Evolutionary conservation across 1,284 basidiomycete species (phyloP).

Genomic region (Pterulicium gracile): DNA sequence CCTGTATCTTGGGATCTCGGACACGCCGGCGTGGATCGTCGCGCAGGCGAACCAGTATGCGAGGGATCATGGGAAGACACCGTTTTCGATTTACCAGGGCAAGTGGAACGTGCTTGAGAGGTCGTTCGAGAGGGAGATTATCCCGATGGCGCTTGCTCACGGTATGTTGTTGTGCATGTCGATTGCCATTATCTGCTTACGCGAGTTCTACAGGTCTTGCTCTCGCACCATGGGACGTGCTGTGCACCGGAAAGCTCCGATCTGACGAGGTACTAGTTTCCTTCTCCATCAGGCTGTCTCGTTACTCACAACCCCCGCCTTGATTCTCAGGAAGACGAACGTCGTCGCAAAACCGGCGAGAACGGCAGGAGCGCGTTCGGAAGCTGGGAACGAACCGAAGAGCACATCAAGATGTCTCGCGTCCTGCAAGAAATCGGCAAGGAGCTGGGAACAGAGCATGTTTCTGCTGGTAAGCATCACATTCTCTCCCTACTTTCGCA

Average conservation of each 20-base stretch:
- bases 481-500: background rate
- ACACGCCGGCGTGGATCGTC: slow-evolving; percentile 20
- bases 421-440: slow-evolving; percentile 23
- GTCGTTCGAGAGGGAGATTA: slow-evolving; percentile 16
- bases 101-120: slow-evolving; percentile 19
- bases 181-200: background rate
- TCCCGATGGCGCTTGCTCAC: slow-evolving; percentile 26
- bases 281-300: background rate
- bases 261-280: slow-evolving; percentile 15
- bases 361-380: slow-evolving; percentile 15
- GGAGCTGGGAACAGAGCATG: slow-evolving; percentile 18
- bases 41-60: slow-evolving; percentile 16
- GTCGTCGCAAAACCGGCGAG: slow-evolving; percentile 21
- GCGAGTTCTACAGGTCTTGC: slow-evolving; percentile 19
- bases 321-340: slow-evolving; percentile 19
- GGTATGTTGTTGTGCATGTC: slow-evolving; percentile 12
- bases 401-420: slow-evolving; percentile 17
- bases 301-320: background rate
- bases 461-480: slow-evolving; percentile 13
- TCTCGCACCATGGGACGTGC: slow-evolving; percentile 28
- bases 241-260: slow-evolving; percentile 26
- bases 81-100: slow-evolving; percentile 30
- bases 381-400: slow-evolving; percentile 20
- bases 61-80: slow-evolving; percentile 22
- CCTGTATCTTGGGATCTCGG: slow-evolving; percentile 19